These are phyloP conservation scores for Metarhizium robertsii DNA, from an alignment of 2,329 filamentous ascomycete genomes.

Conservation along the genomic window DNA sequence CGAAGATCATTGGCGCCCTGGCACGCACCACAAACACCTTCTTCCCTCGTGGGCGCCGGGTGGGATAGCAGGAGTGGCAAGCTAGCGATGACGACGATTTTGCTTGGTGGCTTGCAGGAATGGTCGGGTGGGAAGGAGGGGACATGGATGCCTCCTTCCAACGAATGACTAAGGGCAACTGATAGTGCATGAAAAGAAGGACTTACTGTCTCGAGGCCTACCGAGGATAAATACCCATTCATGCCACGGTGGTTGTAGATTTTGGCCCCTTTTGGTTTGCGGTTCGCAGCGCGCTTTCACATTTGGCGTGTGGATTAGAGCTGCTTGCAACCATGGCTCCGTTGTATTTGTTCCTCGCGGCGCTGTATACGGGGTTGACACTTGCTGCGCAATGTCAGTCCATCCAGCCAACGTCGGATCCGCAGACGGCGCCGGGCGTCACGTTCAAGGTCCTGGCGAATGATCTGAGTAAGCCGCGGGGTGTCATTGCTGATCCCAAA, in stretches of 20 bases:
- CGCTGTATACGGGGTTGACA: not conserved
- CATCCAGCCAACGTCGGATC: slow-evolving; percentile 7
- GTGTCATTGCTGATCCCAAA: slow-evolving; percentile 23
- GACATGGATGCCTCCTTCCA: not conserved
- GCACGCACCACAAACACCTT: no score
- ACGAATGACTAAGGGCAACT: no score
- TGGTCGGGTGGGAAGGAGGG: not conserved
- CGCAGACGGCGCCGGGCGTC: slow-evolving; percentile 15
- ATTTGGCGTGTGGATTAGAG: not conserved
- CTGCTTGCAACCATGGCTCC: not conserved
- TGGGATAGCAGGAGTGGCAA: not conserved
- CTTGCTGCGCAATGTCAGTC: slow-evolving; percentile 6
- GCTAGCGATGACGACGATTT: not conserved
- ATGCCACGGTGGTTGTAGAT: not conserved
- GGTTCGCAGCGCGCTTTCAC: no score
- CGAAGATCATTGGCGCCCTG: no score
- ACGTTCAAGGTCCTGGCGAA: slow-evolving; percentile 17
- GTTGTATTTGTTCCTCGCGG: not conserved
- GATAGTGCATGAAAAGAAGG: no score
- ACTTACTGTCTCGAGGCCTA: no score
- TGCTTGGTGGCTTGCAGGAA: not conserved
- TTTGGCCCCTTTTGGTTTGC: not conserved
- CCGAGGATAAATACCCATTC: not conserved
- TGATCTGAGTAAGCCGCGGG: slow-evolving; percentile 18
- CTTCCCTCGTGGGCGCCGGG: not conserved